Percentiles rank a stretch among this genome's conserved stretches.
Evolutionary conservation across 2,329 filamentous ascomycete genomes (phyloP).

Genomic region (Pseudocercospora cruenta): DNA sequence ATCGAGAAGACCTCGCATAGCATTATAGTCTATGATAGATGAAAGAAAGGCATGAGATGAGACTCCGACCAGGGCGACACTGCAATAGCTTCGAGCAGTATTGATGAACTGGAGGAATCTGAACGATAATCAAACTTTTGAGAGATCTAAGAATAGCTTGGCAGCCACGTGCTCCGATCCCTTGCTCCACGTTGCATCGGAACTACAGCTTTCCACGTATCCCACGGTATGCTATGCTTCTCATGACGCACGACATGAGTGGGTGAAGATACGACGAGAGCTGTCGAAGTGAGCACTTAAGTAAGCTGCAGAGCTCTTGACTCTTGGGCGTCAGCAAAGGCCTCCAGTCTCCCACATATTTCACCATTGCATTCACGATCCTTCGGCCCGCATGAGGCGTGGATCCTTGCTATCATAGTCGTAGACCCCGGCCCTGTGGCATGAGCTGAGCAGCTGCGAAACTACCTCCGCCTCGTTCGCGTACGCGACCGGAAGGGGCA

Average conservation of each 20-base stretch:
- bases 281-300: neutral
- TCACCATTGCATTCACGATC: neutral
- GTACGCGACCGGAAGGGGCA: neutral
- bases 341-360: neutral
- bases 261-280: neutral
- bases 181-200: neutral
- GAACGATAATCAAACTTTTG: neutral
- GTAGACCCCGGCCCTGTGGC: slow-evolving; percentile 6
- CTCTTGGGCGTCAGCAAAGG: neutral
- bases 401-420: slow-evolving; percentile 4
- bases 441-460: neutral
- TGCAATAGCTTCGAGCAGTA: neutral
- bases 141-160: neutral
- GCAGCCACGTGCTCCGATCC: neutral
- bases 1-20: neutral
- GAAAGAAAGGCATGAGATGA: neutral
- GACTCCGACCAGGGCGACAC: neutral
- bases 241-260: neutral
- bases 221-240: neutral
- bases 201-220: neutral
- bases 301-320: neutral
- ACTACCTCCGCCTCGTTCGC: slow-evolving; percentile 5
- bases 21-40: neutral
- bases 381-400: slow-evolving; percentile 3
- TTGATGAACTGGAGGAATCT: neutral